Percentiles rank a stretch among this genome's conserved stretches.
Conservation (phyloP, 352 stramenopile genomes). For the Pelagophyceae sp. region DNA sequence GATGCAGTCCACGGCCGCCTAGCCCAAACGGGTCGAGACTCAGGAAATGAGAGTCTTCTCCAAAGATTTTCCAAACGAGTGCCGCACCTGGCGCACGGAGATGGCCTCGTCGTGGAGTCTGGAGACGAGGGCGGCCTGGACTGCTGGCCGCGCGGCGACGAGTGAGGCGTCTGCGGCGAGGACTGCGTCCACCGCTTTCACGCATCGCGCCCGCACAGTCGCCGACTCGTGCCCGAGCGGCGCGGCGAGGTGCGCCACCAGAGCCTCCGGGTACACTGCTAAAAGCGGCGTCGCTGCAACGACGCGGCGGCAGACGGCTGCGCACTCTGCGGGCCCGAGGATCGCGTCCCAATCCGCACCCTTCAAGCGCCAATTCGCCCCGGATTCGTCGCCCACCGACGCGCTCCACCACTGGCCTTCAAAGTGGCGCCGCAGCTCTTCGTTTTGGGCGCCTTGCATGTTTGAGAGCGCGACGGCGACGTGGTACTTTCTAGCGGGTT, state of each 20-base stretch:
- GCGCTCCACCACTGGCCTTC: not conserved
- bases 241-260: not conserved
- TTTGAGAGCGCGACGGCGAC: not conserved
- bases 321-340: not conserved
- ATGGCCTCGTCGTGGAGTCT: slow-evolving; percentile 8
- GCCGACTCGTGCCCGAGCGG: not conserved
- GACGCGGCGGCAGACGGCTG: not conserved
- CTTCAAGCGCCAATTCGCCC: not conserved
- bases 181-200: slow-evolving; percentile 1
- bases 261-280: not conserved
- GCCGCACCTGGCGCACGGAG: not conserved
- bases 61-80: not conserved
- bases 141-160: not conserved
- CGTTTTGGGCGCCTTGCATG: not conserved
- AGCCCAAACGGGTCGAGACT: too few relatives aligned
- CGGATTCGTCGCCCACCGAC: not conserved
- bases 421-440: not conserved
- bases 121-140: not conserved
- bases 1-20: not conserved
- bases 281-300: not conserved
- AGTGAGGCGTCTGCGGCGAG: not conserved
- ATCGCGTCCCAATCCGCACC: not conserved
- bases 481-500: not conserved
- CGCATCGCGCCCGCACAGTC: not conserved
- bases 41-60: not conserved